Percentiles rank a stretch among this genome's conserved stretches.
phyloP scores from a whole-genome alignment of 257 asterid species.

The Solanum acaule region DNA sequence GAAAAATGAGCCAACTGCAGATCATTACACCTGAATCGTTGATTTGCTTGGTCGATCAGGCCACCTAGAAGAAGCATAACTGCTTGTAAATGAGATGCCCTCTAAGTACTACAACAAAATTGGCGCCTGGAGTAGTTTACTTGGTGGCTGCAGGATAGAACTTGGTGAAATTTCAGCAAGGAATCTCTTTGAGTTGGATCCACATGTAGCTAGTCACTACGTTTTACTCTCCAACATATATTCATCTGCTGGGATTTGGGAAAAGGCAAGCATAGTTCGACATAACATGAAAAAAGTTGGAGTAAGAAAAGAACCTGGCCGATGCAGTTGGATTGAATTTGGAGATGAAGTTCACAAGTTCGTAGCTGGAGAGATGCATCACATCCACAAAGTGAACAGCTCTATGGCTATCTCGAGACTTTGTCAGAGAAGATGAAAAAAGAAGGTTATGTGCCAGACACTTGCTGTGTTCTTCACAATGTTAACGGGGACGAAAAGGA shows the following conservation, averaged over 20 bases:
- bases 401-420: conserved; percentile 34
- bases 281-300: conserved; percentile 56
- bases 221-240: conserved; percentile 71
- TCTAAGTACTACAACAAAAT: conserved; percentile 22
- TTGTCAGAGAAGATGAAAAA: conserved; percentile 46
- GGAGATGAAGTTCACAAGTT: too few relatives aligned
- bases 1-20: conserved; percentile 42
- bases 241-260: conserved; percentile 71
- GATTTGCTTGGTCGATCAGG: conserved; percentile 92
- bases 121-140: conserved; percentile 82
- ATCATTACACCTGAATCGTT: conserved; percentile 72
- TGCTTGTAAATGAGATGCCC: conserved; percentile 49
- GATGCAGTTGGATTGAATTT: conserved; percentile 78
- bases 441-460: conserved; percentile 76
- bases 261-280: conserved; percentile 50
- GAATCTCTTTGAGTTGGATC: conserved; percentile 55
- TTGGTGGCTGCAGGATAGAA: conserved; percentile 61
- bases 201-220: conserved; percentile 76
- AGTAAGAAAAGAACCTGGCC: conserved; percentile 78
- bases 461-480: conserved; percentile 81
- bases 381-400: conserved; percentile 48
- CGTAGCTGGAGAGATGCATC: too few relatives aligned
- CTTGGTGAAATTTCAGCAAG: conserved; percentile 67
- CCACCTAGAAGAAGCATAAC: conserved; percentile 53
- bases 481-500: conserved; percentile 75